Conservation (phyloP, 108 stramenopile genomes). For the Aurantiochytrium sp. region DNA sequence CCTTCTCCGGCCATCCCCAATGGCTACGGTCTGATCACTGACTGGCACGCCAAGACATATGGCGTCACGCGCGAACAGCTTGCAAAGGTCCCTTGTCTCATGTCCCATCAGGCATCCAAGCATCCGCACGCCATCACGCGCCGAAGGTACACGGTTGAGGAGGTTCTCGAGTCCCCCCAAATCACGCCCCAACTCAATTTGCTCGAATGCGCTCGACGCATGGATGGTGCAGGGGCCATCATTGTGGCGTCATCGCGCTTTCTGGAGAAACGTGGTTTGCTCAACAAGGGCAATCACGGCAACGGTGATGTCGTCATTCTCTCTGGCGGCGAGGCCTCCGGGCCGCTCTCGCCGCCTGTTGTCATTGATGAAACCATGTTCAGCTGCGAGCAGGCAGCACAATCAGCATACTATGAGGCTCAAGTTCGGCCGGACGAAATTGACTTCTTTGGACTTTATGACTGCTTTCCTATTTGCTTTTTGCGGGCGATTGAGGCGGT, state of each 20-base stretch:
- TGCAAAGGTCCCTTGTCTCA: constrained; percentile 30
- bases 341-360: constrained; percentile 36
- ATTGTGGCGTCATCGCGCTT: constrained; percentile 34
- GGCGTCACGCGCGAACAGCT: constrained; percentile 42
- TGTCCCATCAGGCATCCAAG: constrained; percentile 35
- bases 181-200: constrained; percentile 34
- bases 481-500: constrained; percentile 39
- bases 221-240: constrained; percentile 42
- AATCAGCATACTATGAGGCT: constrained; percentile 29
- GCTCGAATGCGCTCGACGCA: constrained; percentile 41
- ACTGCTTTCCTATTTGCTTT: constrained; percentile 50
- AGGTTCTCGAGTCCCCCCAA: constrained; percentile 16
- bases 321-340: constrained; percentile 38
- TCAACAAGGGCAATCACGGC: background rate
- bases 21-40: constrained; percentile 39
- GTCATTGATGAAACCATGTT: constrained; percentile 33
- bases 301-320: constrained; percentile 16
- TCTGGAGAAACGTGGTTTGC: constrained; percentile 1
- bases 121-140: constrained; percentile 30
- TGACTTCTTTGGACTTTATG: constrained; percentile 48
- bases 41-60: constrained; percentile 30
- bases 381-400: constrained; percentile 34
- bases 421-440: constrained; percentile 28
- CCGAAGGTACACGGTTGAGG: constrained; percentile 12
- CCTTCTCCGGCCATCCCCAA: constrained; percentile 32